Base-by-base conservation (phyloP, 139 green algal genomes). In the Pleodorina starrii region DNA sequence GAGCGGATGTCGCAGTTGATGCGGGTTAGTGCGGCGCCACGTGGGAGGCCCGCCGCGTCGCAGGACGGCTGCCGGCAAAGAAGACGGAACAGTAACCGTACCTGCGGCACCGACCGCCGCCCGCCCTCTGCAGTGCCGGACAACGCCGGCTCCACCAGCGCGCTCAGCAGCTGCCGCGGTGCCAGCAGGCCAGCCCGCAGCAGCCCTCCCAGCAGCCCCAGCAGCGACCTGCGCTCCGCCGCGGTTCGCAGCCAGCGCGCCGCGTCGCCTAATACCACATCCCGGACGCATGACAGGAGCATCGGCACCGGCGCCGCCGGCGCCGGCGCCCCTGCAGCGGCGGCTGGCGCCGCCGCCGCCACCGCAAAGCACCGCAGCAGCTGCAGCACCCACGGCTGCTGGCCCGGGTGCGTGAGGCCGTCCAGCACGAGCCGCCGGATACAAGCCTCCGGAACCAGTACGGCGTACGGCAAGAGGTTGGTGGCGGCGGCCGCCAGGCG, bases 361-460 rank as follows among this genome's bases (percentile, higher is more conserved):
- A 50, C 44, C 1, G 44, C 19, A 6, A 88, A 69, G 63, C 82
- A 51, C 17, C 82, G n/a, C 82, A 88, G 63, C 63, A 88, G 82
- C 60, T 88, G 82, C 82, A 88, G 82, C 46, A 88, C 82, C 82
- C 82, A 88, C 5, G 44, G 66, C 66, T 71, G 82, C 44, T 88
- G 82, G 25, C 82, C 82, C 1, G 82, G 21, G 46, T 88, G 82
- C 21, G 50, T 48, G 19, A 88, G 66, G 25, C 82, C 82, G 44
- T 88, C 82, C 57, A 69, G 32, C 2, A 69, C 21, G 5, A 88
- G 66, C 32, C 82, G 82, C 82, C 82, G 63, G 10, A 88, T 32
- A 27, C 44, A 68, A 2, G 60, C 50, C 42, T 38, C 11, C n/a
- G 82, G 82, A n/a, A 36, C 42, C 35, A 88, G 68, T 50, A 88